These are phyloP conservation scores for Taphrina flavorubra DNA, from an alignment of 1,139 yeast species.

Conservation along the genomic window DNA sequence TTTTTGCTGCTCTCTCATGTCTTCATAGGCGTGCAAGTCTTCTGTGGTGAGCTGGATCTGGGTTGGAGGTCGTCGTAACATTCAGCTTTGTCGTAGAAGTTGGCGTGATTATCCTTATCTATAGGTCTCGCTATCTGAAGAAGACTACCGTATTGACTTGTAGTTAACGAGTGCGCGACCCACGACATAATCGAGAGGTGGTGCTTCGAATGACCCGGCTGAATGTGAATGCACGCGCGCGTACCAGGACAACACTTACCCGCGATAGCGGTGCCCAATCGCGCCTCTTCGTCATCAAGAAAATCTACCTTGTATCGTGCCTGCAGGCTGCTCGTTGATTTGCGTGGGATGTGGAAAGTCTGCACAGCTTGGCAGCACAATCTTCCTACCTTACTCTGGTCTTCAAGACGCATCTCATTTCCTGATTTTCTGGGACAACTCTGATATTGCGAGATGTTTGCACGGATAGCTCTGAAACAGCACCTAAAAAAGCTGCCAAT, in stretches of 20 bases:
- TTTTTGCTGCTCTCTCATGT: conserved; percentile 34
- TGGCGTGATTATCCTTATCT: no score
- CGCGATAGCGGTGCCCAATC: not conserved
- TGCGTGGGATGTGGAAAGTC: conserved; percentile 11
- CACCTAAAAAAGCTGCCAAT: no score
- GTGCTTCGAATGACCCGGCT: no score
- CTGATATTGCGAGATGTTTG: not conserved
- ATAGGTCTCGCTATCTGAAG: no score
- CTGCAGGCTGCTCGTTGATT: not conserved
- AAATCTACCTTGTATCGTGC: not conserved
- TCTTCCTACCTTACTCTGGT: not conserved
- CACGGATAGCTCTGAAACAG: not conserved
- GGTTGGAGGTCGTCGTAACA: conserved; percentile 42
- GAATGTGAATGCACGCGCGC: no score
- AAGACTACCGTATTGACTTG: no score
- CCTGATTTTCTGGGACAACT: not conserved
- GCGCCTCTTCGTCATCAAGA: conserved; percentile 5
- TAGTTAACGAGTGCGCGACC: no score
- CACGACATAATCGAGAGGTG: no score
- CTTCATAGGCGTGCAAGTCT: conserved; percentile 41
- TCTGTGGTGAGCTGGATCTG: conserved; percentile 40
- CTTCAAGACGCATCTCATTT: no score
- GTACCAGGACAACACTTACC: not conserved
- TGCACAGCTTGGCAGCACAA: not conserved
- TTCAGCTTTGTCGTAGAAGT: not conserved